Percentiles rank a stretch among this genome's conserved stretches.
Conservation (phyloP, 768 basidiomycete genomes). For the Tricholomella constricta region DNA sequence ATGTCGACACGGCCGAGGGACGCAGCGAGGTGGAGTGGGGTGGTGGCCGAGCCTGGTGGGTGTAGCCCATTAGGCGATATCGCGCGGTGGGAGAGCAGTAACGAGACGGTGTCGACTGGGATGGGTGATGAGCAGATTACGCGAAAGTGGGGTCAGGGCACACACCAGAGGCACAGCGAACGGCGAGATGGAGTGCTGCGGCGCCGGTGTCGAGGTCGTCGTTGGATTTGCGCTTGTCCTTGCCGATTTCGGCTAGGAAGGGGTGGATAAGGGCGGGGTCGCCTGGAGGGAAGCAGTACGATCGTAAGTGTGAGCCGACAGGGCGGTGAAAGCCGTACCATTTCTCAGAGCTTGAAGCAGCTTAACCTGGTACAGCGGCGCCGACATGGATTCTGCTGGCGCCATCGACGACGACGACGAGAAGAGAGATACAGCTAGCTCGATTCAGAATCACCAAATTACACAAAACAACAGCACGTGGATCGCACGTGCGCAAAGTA, state of each 20-base stretch:
- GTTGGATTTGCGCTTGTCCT: slow-evolving; percentile 54
- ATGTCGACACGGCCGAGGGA: slow-evolving; percentile 73
- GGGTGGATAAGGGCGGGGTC: slow-evolving; percentile 81
- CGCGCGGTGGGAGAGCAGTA: slow-evolving; percentile 70
- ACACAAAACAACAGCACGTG: no score
- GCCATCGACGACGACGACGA: no score
- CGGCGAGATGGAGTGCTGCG: slow-evolving; percentile 77
- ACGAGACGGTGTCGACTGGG: slow-evolving; percentile 65
- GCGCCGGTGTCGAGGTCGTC: slow-evolving; percentile 59
- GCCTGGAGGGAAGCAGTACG: slow-evolving; percentile 42
- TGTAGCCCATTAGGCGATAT: slow-evolving; percentile 81
- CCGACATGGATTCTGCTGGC: no score
- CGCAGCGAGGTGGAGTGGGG: slow-evolving; percentile 68
- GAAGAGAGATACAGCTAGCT: no score
- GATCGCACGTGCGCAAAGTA: no score
- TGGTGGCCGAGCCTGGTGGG: slow-evolving; percentile 73
- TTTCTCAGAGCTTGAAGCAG: slow-evolving; percentile 62
- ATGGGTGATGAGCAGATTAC: not conserved
- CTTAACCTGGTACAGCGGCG: slow-evolving; percentile 66
- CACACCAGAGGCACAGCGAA: slow-evolving; percentile 78
- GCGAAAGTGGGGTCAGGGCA: slow-evolving; percentile 2
- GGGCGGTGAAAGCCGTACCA: slow-evolving; percentile 40
- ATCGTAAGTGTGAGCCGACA: slow-evolving; percentile 1
- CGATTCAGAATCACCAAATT: no score
- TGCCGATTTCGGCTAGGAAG: slow-evolving; percentile 74